Percentiles rank a stretch among this genome's conserved stretches.
These are phyloP conservation scores for Linderniella brevidens DNA, from an alignment of 257 asterid genomes.

Conservation along the genomic window DNA sequence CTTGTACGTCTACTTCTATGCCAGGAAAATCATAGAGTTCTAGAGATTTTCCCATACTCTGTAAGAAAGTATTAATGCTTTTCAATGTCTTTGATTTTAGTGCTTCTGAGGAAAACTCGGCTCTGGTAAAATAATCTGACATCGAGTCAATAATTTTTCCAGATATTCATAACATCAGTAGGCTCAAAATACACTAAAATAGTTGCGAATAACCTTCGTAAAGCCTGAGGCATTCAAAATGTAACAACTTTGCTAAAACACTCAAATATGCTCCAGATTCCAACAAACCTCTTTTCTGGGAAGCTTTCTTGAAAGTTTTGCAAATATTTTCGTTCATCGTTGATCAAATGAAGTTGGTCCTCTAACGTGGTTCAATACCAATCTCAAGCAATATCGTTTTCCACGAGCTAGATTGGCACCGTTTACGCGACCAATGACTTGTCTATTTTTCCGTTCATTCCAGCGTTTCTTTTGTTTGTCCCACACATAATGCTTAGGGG, in stretches of 20 bases:
- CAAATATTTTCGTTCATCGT: not conserved
- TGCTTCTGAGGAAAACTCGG: not conserved
- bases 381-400: not conserved
- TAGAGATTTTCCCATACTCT: conserved; percentile 1
- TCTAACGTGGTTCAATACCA: conserved; percentile 6
- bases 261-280: conserved; percentile 6
- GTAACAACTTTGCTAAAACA: conserved; percentile 2
- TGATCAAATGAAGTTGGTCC: conserved; percentile 3
- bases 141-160: conserved; percentile 6
- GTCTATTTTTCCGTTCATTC: not conserved
- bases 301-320: conserved; percentile 5
- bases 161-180: not conserved
- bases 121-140: conserved; percentile 5
- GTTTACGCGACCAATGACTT: not conserved
- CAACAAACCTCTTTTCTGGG: conserved; percentile 9
- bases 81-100: not conserved
- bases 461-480: conserved; percentile 1
- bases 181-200: conserved; percentile 5
- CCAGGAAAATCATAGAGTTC: not conserved
- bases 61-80: not conserved
- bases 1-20: not conserved
- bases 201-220: conserved; percentile 1
- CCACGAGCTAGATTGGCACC: not conserved
- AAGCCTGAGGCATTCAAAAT: conserved; percentile 7
- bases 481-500: conserved; percentile 4